Percentiles rank a stretch among this genome's conserved stretches.
phyloP scores from a whole-genome alignment of 192 early-diverging fungal genomes.

The Gonapodya prolifera region DNA sequence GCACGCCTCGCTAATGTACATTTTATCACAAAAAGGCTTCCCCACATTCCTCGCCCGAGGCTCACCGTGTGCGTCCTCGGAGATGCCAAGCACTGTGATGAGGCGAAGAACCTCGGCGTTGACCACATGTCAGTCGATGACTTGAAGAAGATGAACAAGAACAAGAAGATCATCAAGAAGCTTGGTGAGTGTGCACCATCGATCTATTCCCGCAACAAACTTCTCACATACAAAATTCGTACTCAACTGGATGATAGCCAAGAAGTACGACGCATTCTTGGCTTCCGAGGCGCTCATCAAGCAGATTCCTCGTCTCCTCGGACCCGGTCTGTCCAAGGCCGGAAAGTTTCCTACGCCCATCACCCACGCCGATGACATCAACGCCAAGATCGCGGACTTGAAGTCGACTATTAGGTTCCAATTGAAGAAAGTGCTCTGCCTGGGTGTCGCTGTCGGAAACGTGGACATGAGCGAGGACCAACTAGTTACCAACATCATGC shows the following conservation, averaged over 20 bases:
- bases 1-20: not conserved
- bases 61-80: constrained; percentile 91
- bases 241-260: constrained; percentile 32
- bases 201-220: not conserved
- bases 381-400: constrained; percentile 81
- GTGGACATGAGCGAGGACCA: constrained; percentile 90
- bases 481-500: constrained; percentile 90
- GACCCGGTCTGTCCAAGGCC: constrained; percentile 95
- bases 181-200: constrained; percentile 23
- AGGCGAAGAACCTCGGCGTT: constrained; percentile 81
- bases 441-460: constrained; percentile 93
- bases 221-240: not conserved
- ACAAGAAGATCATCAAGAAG: constrained; percentile 99
- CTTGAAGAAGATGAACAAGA: constrained; percentile 99
- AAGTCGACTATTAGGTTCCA: constrained; percentile 99
- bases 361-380: constrained; percentile 73
- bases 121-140: constrained; percentile 91
- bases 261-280: constrained; percentile 96
- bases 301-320: constrained; percentile 97
- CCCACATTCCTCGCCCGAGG: constrained; percentile 88
- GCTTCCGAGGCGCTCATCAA: constrained; percentile 96
- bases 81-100: constrained; percentile 91
- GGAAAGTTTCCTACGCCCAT: constrained; percentile 98
- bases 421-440: constrained; percentile 97
- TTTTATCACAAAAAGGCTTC: constrained; percentile 45